Percentiles rank a stretch among this genome's conserved stretches.
Conservation (phyloP, 345 rosid genomes). For the Fremontodendron californicum region DNA sequence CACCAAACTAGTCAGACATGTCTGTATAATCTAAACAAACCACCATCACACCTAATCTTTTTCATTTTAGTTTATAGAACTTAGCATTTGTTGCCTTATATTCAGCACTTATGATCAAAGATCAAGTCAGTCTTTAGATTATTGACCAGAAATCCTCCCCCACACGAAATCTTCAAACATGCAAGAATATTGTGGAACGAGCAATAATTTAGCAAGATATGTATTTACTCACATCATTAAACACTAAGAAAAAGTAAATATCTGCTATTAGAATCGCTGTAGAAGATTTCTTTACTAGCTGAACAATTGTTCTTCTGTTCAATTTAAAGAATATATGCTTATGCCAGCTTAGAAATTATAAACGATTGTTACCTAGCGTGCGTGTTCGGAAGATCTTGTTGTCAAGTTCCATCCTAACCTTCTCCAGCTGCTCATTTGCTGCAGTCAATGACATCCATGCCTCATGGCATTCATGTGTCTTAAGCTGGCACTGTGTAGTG, state of each 20-base stretch:
- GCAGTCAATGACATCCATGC: slow-evolving; percentile 96
- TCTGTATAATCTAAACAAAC: background rate
- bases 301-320: background rate
- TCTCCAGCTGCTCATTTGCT: slow-evolving; percentile 75
- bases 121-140: background rate
- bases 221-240: background rate
- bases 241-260: background rate
- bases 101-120: background rate
- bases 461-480: slow-evolving; percentile 88
- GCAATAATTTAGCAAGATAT: background rate
- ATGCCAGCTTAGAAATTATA: background rate
- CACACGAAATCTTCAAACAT: background rate
- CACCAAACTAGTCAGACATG: background rate
- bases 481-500: slow-evolving; percentile 51
- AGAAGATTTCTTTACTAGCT: slow-evolving; percentile 2
- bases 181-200: background rate
- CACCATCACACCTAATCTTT: background rate
- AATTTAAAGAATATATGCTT: background rate
- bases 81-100: background rate
- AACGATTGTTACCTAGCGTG: slow-evolving; percentile 57
- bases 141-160: background rate
- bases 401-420: slow-evolving; percentile 87
- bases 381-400: slow-evolving; percentile 60
- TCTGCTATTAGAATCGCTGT: background rate
- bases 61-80: background rate